Evolutionary conservation across 371 early-diverging fungal genomes (phyloP).

Genomic region (Rhizopus sp.): DNA sequence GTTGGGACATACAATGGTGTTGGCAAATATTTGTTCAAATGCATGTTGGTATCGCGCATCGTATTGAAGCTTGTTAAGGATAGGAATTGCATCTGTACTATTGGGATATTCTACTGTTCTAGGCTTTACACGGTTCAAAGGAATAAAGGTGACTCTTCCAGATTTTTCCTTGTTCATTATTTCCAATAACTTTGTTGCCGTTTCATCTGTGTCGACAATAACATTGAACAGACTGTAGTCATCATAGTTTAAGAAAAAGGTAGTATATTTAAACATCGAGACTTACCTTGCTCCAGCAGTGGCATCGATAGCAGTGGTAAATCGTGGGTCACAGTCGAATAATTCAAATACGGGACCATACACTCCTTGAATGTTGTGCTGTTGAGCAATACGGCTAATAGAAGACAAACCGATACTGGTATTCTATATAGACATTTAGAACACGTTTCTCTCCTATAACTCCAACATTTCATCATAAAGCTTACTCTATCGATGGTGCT

Average conservation of each 20-base stretch:
- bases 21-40: constrained; percentile 87
- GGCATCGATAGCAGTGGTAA: constrained; percentile 88
- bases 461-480: neutral
- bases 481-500: constrained; percentile 78
- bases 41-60: constrained; percentile 69
- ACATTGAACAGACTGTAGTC: constrained; percentile 89
- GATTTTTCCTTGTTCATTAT: constrained; percentile 71
- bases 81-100: constrained; percentile 80
- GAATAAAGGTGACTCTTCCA: constrained; percentile 97
- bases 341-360: constrained; percentile 94
- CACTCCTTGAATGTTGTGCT: constrained; percentile 70
- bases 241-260: neutral
- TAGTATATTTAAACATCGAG: neutral
- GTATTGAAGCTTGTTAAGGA: constrained; percentile 75
- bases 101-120: constrained; percentile 64
- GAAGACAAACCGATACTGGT: constrained; percentile 77
- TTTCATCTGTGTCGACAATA: constrained; percentile 94
- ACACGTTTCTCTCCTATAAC: too few species aligned
- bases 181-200: constrained; percentile 81
- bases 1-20: constrained; percentile 86
- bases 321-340: constrained; percentile 84
- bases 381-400: constrained; percentile 65
- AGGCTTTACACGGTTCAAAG: constrained; percentile 84
- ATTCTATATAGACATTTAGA: constrained; percentile 29
- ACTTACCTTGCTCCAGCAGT: constrained; percentile 79